Base-by-base conservation (phyloP, 345 rosid species). In the Salix brachista region DNA sequence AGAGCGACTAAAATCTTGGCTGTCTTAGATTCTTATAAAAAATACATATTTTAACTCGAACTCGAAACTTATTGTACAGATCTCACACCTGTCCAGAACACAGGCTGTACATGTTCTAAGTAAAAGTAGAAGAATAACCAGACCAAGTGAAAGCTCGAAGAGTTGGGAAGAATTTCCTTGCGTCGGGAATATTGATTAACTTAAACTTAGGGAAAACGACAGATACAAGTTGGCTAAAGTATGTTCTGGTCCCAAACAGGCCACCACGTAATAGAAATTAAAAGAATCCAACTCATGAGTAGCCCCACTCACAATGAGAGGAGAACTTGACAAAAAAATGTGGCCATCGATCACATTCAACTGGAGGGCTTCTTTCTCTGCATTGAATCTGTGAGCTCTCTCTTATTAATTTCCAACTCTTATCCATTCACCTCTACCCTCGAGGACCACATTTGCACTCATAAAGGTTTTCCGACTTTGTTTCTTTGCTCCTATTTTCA, bases 381-480 rank as follows among this genome's bases (percentile, higher is more conserved):
- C 82, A 77, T 77, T 83, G 70, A 84, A 72, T 83, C 78, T 30
- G 79, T 58, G 77, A 79, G 82, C 77, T 16, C 77, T 65, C 72
- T 62, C 30, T 79, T 25, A n/a, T 67, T 77, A 50, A 52, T 71
- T 71, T 39, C 39, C 9, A 36, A 0, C 25, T 42, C 21, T 66
- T 46, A 21, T 30, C 13, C 23, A 39, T 46, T 80, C 56, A 28
- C 12, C 58, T 58, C 74, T 71, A 39, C 25, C n/a, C 3, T 2
- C 21, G 21, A 36, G 78, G 82, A 81, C 79, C 84, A 58, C 69
- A 19, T 56, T 12, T 14, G 66, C 73, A 19, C 52, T 17, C 12
- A 66, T 34, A 62, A 73, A 76, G 67, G 77, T 71, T 69, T 74
- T 69, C 80, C 78, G 36, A 75, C 25, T 71, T 9, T 19, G 58